Percentiles rank a stretch among this genome's conserved stretches.
Conservation (phyloP, 108 stramenopile genomes). For the Discostella pseudostelligera region DNA sequence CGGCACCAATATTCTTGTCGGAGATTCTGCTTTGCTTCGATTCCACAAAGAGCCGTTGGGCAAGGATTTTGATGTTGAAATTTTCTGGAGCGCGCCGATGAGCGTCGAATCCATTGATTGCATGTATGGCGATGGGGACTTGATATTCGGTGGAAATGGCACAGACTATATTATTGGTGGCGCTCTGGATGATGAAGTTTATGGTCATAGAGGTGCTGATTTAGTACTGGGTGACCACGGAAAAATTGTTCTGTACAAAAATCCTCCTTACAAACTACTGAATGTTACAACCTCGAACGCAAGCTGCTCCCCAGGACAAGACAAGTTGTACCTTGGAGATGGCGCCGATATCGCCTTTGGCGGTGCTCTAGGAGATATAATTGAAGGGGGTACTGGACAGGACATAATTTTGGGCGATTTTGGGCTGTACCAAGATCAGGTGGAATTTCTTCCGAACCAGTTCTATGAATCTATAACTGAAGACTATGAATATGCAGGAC, state of each 20-base stretch:
- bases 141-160: constrained; percentile 21
- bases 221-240: constrained; percentile 44
- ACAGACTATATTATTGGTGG: constrained; percentile 26
- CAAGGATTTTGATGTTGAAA: neutral
- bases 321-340: constrained; percentile 24
- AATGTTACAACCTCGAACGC: constrained; percentile 12
- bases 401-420: constrained; percentile 43
- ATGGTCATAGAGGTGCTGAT: constrained; percentile 15
- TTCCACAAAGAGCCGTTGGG: neutral
- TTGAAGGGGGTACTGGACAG: constrained; percentile 27
- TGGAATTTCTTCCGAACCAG: constrained; percentile 18
- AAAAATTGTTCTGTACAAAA: constrained; percentile 15
- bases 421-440: constrained; percentile 3
- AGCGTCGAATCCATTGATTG: constrained; percentile 17
- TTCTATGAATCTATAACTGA: constrained; percentile 24
- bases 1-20: constrained; percentile 28
- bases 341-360: constrained; percentile 44
- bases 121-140: constrained; percentile 16
- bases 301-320: constrained; percentile 27
- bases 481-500: constrained; percentile 15
- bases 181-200: constrained; percentile 7
- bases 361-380: constrained; percentile 26
- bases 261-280: constrained; percentile 17
- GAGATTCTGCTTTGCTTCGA: constrained; percentile 12
- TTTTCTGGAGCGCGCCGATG: constrained; percentile 12